Conservation (phyloP, 345 rosid species). For the Salix exigua region DNA sequence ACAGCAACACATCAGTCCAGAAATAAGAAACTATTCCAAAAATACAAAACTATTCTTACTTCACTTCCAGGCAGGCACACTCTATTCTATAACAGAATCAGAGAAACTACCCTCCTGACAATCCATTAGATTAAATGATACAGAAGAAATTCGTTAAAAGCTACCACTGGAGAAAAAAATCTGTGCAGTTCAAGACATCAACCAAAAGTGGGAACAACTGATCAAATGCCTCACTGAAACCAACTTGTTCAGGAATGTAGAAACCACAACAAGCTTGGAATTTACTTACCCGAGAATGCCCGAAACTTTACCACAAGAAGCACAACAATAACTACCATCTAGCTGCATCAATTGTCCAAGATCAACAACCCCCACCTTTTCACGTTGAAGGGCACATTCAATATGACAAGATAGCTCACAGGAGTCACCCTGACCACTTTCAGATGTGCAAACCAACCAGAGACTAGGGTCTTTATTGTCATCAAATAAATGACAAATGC, state of each 20-base stretch:
- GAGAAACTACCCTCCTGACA: neutral
- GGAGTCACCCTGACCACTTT: slow-evolving; percentile 52
- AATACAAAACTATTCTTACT: neutral
- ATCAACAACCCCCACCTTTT: slow-evolving; percentile 82
- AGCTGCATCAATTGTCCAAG: slow-evolving; percentile 81
- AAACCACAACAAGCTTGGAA: neutral
- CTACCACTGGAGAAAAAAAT: neutral
- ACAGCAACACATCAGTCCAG: slow-evolving; percentile 19
- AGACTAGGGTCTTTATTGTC: slow-evolving; percentile 85
- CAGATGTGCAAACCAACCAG: slow-evolving; percentile 70
- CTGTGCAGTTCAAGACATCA: slow-evolving; percentile 3
- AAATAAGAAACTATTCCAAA: slow-evolving; percentile 5
- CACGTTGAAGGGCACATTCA: slow-evolving; percentile 79
- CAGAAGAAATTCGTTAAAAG: neutral
- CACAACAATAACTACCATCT: slow-evolving; percentile 88
- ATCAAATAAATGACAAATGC: slow-evolving; percentile 84
- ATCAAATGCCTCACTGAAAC: neutral
- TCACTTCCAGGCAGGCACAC: neutral
- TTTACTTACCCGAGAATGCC: slow-evolving; percentile 77
- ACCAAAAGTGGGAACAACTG: neutral
- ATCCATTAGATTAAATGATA: neutral
- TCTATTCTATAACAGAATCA: neutral
- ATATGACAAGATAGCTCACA: slow-evolving; percentile 92
- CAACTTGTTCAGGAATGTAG: neutral
- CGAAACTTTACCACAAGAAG: slow-evolving; percentile 94